A percentile compares a stretch with the other conserved stretches of the same genome.
phyloP scores from a whole-genome alignment of 2,329 filamentous ascomycete species.

The Talaromyces albobiverticillius region DNA sequence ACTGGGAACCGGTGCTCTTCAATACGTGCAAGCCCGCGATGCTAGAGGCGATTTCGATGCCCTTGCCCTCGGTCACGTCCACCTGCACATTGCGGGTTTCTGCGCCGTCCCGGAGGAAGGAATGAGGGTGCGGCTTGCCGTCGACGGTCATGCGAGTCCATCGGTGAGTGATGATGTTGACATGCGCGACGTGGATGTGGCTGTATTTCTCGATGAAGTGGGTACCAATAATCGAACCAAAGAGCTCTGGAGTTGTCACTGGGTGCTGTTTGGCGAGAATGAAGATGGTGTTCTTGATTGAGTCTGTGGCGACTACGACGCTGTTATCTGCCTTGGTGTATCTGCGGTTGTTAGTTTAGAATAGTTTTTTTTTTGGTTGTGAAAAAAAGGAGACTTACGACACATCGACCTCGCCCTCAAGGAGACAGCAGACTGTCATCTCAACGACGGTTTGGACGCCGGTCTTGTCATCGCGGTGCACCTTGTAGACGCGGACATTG shows the following conservation, averaged over 20 bases:
- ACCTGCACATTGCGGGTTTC: conserved; percentile 84
- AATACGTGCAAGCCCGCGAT: conserved; percentile 83
- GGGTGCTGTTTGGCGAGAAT: conserved; percentile 93
- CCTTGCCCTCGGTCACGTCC: conserved; percentile 62
- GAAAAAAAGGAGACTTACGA: conserved; percentile 54
- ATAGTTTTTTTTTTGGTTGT: background rate
- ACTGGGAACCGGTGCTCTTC: conserved; percentile 94
- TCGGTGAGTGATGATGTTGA: conserved; percentile 78
- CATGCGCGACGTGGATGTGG: conserved; percentile 82
- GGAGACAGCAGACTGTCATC: conserved; percentile 88
- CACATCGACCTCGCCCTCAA: conserved; percentile 87
- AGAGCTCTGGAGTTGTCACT: conserved; percentile 89
- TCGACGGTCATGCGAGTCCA: conserved; percentile 89
- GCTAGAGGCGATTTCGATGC: conserved; percentile 72
- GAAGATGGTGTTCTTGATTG: conserved; percentile 96
- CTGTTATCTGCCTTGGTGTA: conserved; percentile 95
- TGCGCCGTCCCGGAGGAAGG: conserved; percentile 83
- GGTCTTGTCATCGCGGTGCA: conserved; percentile 72
- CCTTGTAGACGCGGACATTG: conserved; percentile 97
- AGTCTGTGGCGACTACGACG: conserved; percentile 92
- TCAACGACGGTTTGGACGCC: conserved; percentile 84
- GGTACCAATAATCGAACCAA: conserved; percentile 75
- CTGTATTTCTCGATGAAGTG: conserved; percentile 87
- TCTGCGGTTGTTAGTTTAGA: conserved; percentile 44
- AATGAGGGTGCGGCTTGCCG: conserved; percentile 89